A percentile compares a stretch with the other conserved stretches of the same genome.
Conservation (phyloP, 148 eudicot genomes). For the Salicornia ramosissima region DNA sequence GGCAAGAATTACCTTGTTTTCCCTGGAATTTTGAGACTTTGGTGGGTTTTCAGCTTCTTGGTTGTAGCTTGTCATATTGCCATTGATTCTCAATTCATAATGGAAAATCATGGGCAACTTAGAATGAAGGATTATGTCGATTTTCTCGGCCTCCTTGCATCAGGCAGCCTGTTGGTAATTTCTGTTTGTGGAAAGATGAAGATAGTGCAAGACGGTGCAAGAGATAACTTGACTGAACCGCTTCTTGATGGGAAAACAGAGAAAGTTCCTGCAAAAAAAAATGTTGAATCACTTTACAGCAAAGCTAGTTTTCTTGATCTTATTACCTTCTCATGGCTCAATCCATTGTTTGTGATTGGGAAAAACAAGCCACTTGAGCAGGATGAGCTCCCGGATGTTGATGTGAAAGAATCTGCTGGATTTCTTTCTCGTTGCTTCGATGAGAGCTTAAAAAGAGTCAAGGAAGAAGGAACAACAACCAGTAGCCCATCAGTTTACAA, state of each 20-base stretch:
- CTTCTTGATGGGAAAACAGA: conserved; percentile 47
- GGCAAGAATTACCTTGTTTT: conserved; percentile 24
- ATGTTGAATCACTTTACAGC: conserved; percentile 55
- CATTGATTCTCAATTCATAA: conserved; percentile 34
- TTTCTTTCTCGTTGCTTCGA: conserved; percentile 55
- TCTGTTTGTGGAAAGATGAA: conserved; percentile 53
- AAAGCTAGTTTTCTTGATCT: conserved; percentile 67
- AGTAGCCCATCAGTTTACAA: conserved; percentile 54
- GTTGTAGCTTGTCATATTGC: conserved; percentile 39
- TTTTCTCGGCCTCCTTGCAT: conserved; percentile 42
- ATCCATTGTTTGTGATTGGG: conserved; percentile 79
- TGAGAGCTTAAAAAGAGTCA: conserved; percentile 52
- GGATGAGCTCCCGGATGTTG: conserved; percentile 84
- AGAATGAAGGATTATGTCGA: conserved; percentile 38
- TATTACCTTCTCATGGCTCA: conserved; percentile 90
- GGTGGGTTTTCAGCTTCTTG: conserved; percentile 79
- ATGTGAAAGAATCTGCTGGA: conserved; percentile 54
- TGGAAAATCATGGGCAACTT: conserved; percentile 33
- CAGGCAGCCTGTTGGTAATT: conserved; percentile 43
- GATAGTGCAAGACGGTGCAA: conserved; percentile 7
- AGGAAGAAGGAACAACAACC: conserved; percentile 40
- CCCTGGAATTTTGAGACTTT: conserved; percentile 60
- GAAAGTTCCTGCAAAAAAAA: conserved; percentile 29
- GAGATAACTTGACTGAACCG: conserved; percentile 48
- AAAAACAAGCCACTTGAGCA: conserved; percentile 67